Conservation (phyloP, 1,284 basidiomycete species). For the Cryptococcus sp. region DNA sequence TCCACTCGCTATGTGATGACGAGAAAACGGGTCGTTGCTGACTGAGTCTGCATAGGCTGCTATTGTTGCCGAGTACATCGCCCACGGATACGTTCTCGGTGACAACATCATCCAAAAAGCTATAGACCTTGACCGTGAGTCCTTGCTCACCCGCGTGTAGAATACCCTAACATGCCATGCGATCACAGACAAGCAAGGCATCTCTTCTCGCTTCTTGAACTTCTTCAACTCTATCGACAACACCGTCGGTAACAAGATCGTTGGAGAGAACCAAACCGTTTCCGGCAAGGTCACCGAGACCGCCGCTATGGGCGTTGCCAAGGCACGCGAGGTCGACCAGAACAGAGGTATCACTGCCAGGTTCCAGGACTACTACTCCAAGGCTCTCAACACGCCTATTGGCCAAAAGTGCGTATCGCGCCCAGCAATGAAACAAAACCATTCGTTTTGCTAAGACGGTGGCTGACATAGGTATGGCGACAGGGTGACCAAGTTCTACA, state of each 20-base stretch:
- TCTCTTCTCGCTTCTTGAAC: slow-evolving; percentile 75
- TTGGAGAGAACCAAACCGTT: slow-evolving; percentile 60
- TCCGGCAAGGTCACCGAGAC: slow-evolving; percentile 66
- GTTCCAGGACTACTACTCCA: slow-evolving; percentile 74
- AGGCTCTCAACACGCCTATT: slow-evolving; percentile 69
- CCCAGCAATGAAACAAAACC: neutral
- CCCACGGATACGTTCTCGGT: slow-evolving; percentile 74
- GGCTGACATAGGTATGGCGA: slow-evolving; percentile 17
- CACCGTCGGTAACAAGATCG: slow-evolving; percentile 63
- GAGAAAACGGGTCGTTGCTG: slow-evolving; percentile 8
- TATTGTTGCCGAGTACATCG: slow-evolving; percentile 85
- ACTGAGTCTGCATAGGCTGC: slow-evolving; percentile 36
- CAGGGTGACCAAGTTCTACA: slow-evolving; percentile 58
- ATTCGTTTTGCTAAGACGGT: neutral
- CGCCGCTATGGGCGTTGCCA: slow-evolving; percentile 60
- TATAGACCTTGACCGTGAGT: slow-evolving; percentile 80
- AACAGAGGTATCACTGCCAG: slow-evolving; percentile 71
- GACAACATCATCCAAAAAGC: slow-evolving; percentile 78
- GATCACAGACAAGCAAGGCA: slow-evolving; percentile 72
- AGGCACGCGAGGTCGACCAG: slow-evolving; percentile 74
- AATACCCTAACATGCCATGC: neutral
- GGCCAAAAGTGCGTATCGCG: slow-evolving; percentile 61
- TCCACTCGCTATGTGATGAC: neutral
- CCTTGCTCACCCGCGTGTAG: neutral
- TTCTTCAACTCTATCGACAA: slow-evolving; percentile 74